Percentiles rank a stretch among this genome's conserved stretches.
Evolutionary conservation across 2,329 filamentous ascomycete genomes (phyloP).

Genomic region (Talaromyces funiculosus): DNA sequence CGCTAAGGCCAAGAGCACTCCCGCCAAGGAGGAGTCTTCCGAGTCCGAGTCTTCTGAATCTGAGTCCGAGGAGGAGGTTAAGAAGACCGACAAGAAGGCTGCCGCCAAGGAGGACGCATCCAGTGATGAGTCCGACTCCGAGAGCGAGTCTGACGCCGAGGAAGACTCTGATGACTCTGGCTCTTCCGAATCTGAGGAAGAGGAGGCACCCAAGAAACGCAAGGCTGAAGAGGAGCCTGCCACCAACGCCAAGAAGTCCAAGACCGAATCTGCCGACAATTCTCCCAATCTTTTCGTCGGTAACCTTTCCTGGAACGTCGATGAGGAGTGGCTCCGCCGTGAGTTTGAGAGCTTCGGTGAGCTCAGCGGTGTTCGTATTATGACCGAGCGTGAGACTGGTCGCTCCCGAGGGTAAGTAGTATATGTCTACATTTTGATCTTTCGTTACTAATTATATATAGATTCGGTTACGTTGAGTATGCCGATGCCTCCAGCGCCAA

Average conservation of each 20-base stretch:
- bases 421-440: neutral
- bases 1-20: constrained; percentile 18
- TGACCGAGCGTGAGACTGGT: constrained; percentile 73
- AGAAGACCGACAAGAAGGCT: constrained; percentile 15
- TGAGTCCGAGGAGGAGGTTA: constrained; percentile 15
- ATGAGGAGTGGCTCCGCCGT: constrained; percentile 72
- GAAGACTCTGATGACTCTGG: constrained; percentile 18
- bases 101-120: constrained; percentile 17
- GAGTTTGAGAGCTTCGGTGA: constrained; percentile 78
- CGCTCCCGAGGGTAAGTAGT: constrained; percentile 68
- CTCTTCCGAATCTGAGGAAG: constrained; percentile 18
- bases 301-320: constrained; percentile 84
- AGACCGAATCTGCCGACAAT: constrained; percentile 43
- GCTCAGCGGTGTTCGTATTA: constrained; percentile 67
- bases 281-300: constrained; percentile 73
- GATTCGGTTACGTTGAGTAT: constrained; percentile 91
- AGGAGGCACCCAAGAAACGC: constrained; percentile 40
- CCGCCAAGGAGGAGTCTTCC: constrained; percentile 17
- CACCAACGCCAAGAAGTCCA: constrained; percentile 56
- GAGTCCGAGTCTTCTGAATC: constrained; percentile 23
- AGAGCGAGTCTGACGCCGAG: constrained; percentile 20
- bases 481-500: constrained; percentile 60
- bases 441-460: constrained; percentile 20
- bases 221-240: constrained; percentile 44
- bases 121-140: constrained; percentile 21